Evolutionary conservation across 768 basidiomycete genomes (phyloP).

Genomic region (Dioszegia hungarica): DNA sequence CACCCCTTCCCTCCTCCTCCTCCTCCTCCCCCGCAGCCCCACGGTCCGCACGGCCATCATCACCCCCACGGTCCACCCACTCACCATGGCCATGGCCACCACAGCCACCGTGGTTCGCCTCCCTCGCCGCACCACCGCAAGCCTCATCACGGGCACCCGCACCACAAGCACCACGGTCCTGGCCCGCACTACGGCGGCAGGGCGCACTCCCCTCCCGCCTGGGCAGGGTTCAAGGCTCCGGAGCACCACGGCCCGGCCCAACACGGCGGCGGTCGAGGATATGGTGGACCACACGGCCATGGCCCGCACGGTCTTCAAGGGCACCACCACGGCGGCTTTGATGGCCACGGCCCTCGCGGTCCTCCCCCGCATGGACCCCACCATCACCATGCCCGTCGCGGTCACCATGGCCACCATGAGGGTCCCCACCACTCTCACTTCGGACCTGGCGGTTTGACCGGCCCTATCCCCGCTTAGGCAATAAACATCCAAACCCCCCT

Average conservation of each 20-base stretch:
- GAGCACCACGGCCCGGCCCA: not conserved
- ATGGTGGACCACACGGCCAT: no score
- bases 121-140: not conserved
- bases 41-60: not conserved
- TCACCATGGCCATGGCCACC: not conserved
- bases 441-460: no score
- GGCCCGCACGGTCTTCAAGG: no score
- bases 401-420: not conserved
- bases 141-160: not conserved
- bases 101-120: not conserved
- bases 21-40: not conserved
- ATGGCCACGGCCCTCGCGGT: no score
- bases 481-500: no score
- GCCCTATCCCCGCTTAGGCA: no score
- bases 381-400: not conserved
- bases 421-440: not conserved
- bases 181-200: no score
- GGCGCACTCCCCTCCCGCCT: not conserved
- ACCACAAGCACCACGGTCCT: not conserved
- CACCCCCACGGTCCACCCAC: not conserved
- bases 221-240: not conserved
- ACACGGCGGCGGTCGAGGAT: no score
- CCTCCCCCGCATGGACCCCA: not conserved
- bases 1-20: not conserved
- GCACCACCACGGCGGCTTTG: no score